Evolutionary conservation across 1,284 basidiomycete genomes (phyloP).

Genomic region (Tetrapyrgos nigripes): DNA sequence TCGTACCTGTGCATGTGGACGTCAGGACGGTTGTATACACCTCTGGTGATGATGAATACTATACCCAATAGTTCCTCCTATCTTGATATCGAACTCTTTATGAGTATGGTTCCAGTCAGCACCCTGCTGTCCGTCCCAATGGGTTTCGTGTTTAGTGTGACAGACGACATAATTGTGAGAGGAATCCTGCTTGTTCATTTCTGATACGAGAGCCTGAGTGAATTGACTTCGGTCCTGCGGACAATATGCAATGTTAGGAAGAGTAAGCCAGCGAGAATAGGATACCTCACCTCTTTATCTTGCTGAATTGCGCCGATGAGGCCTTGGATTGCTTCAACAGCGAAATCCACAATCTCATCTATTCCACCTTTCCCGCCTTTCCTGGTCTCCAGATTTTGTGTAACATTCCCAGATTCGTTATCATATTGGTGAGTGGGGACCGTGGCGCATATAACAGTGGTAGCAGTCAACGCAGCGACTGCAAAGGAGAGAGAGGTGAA

Average conservation of each 20-base stretch:
- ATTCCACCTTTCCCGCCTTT: background rate
- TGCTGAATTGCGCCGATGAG: background rate
- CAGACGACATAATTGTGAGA: constrained; percentile 24
- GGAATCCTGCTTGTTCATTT: constrained; percentile 16
- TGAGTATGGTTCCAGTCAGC: constrained; percentile 28
- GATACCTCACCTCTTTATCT: background rate
- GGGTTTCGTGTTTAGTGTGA: constrained; percentile 24
- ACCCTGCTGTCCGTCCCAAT: constrained; percentile 23
- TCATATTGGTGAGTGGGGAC: background rate
- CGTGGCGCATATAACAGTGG: background rate
- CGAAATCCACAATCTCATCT: background rate
- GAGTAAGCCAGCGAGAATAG: background rate
- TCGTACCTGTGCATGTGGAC: constrained; percentile 20
- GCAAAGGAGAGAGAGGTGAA: too few species aligned
- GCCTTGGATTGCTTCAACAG: background rate
- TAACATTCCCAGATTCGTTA: background rate
- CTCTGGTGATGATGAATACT: background rate
- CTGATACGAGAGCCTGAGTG: constrained; percentile 17
- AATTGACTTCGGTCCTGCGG: constrained; percentile 22
- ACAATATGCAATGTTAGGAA: background rate
- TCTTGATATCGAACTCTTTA: constrained; percentile 24
- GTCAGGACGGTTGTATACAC: background rate
- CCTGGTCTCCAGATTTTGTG: background rate
- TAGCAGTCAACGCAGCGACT: too few species aligned
- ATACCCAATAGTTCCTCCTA: constrained; percentile 26